Evolutionary conservation across 1,139 yeast genomes (phyloP).

Genomic region (Pichia sp.): DNA sequence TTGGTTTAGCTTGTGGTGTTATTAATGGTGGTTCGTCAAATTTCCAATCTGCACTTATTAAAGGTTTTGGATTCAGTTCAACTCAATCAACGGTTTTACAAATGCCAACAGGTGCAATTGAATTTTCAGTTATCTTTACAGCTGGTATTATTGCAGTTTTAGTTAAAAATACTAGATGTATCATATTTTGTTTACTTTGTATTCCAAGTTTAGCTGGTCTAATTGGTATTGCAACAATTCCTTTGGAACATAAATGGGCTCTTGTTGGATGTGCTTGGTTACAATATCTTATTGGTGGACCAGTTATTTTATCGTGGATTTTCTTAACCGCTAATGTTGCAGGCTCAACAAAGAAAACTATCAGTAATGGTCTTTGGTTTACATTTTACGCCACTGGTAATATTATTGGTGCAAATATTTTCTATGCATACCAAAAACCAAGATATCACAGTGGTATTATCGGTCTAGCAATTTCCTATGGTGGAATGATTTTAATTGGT

Average conservation of each 20-base stretch:
- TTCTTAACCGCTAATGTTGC: constrained; percentile 46
- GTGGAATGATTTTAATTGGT: constrained; percentile 6
- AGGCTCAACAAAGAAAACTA: constrained; percentile 37
- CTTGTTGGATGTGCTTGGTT: constrained; percentile 41
- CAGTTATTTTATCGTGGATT: constrained; percentile 27
- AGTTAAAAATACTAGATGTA: constrained; percentile 18
- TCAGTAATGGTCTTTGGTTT: constrained; percentile 51
- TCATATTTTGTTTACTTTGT: constrained; percentile 9
- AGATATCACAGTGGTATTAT: constrained; percentile 20
- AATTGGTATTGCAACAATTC: constrained; percentile 12
- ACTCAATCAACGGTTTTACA: constrained; percentile 37
- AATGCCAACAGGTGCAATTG: constrained; percentile 36
- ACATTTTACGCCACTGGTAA: constrained; percentile 58
- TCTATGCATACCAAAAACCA: constrained; percentile 38
- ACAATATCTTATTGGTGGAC: constrained; percentile 8
- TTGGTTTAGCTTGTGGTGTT: constrained; percentile 30
- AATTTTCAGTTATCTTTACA: constrained; percentile 27
- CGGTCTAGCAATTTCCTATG: constrained; percentile 5
- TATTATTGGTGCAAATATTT: constrained; percentile 49
- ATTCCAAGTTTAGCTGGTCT: constrained; percentile 19
- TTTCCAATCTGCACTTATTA: constrained; percentile 35
- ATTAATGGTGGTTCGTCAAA: constrained; percentile 35
- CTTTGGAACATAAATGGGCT: constrained; percentile 28
- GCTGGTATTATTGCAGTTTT: constrained; percentile 33
- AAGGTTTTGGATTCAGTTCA: constrained; percentile 39